Evolutionary conservation across 352 stramenopile species (phyloP).

Genomic region (Aphanomyces invadans): DNA sequence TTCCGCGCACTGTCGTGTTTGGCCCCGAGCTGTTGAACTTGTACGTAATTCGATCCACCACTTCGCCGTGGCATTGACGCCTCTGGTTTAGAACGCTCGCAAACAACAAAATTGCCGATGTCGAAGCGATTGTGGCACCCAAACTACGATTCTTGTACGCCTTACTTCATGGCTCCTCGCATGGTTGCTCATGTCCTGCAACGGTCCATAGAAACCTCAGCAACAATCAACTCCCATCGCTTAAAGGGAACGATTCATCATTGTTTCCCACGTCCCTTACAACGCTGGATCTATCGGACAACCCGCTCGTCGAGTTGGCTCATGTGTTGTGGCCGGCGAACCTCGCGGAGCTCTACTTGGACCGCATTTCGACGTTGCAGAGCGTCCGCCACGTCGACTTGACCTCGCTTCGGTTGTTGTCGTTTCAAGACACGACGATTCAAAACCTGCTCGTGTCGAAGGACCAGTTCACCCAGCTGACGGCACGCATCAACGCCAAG

Average conservation of each 20-base stretch:
- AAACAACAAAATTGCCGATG: conserved; percentile 18
- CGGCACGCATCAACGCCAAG: neutral
- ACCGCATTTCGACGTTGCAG: neutral
- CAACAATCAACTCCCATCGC: neutral
- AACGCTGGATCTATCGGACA: conserved; percentile 17
- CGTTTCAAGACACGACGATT: conserved; percentile 1
- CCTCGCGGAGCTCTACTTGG: neutral
- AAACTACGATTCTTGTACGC: conserved; percentile 6
- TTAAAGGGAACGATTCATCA: neutral
- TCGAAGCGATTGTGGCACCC: neutral
- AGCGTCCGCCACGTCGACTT: neutral
- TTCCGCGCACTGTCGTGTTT: neutral
- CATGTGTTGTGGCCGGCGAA: neutral
- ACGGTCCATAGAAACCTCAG: conserved; percentile 14
- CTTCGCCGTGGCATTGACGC: neutral
- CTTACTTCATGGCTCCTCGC: neutral
- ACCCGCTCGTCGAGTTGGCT: neutral
- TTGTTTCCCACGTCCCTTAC: conserved; percentile 11
- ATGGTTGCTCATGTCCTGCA: neutral
- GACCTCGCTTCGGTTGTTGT: neutral
- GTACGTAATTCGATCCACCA: neutral
- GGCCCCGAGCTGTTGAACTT: conserved; percentile 1
- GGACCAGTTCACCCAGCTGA: neutral
- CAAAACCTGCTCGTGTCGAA: neutral
- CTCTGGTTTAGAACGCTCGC: conserved; percentile 12